Evolutionary conservation across 108 stramenopile species (phyloP).

Genomic region (Parietichytrium sp.): DNA sequence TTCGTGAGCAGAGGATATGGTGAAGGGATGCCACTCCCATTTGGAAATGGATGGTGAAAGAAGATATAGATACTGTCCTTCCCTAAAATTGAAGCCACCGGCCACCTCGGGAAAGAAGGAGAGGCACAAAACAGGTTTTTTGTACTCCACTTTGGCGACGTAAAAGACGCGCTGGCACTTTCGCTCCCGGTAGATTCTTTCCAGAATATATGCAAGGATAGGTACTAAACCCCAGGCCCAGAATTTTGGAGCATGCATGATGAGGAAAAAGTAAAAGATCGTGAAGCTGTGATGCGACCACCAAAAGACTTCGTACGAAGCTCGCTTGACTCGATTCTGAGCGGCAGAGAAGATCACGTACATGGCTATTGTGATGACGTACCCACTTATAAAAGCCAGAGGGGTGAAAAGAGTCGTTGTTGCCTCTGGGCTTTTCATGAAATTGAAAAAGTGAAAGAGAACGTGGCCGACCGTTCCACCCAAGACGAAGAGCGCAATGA

Average conservation of each 20-base stretch:
- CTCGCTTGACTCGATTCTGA: slow-evolving; percentile 19
- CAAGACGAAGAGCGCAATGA: slow-evolving; percentile 42
- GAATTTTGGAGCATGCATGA: slow-evolving; percentile 51
- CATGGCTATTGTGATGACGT: slow-evolving; percentile 46
- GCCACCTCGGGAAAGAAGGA: slow-evolving; percentile 44
- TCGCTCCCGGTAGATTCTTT: slow-evolving; percentile 22
- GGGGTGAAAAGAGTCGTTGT: slow-evolving; percentile 41
- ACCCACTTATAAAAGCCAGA: slow-evolving; percentile 43
- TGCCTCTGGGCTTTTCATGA: background rate
- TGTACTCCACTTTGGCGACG: slow-evolving; percentile 48
- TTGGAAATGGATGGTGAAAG: slow-evolving; percentile 39
- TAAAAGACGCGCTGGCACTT: slow-evolving; percentile 27
- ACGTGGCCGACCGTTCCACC: slow-evolving; percentile 39
- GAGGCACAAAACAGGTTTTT: slow-evolving; percentile 48
- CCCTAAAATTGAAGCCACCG: slow-evolving; percentile 48
- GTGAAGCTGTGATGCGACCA: slow-evolving; percentile 46
- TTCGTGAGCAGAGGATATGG: slow-evolving; percentile 41
- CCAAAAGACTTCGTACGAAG: slow-evolving; percentile 51
- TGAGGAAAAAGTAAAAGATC: slow-evolving; percentile 42
- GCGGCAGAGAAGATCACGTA: slow-evolving; percentile 51
- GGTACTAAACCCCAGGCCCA: slow-evolving; percentile 42
- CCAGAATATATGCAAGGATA: slow-evolving; percentile 36
- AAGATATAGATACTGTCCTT: slow-evolving; percentile 53
- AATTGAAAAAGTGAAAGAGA: slow-evolving; percentile 48
- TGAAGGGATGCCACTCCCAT: slow-evolving; percentile 54